phyloP scores from a whole-genome alignment of 2,329 filamentous ascomycete species.

The Colletotrichum endophyticum region DNA sequence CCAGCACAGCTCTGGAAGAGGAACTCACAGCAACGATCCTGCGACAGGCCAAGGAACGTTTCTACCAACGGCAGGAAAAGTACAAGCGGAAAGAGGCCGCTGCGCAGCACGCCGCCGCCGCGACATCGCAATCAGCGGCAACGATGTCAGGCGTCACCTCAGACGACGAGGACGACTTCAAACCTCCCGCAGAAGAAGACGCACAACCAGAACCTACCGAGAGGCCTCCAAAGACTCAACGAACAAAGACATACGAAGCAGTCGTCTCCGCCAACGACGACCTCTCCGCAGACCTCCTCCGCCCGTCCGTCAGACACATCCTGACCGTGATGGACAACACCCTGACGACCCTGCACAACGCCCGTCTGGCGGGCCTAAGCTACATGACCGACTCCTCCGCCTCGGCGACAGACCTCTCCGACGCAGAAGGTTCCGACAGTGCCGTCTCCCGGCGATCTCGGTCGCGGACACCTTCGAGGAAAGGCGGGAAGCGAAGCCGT shows the following conservation, averaged over 20 bases:
- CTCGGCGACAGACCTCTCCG: slow-evolving; percentile 35
- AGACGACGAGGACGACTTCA: not conserved
- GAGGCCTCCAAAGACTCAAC: not conserved
- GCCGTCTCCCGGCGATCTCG: slow-evolving; percentile 4
- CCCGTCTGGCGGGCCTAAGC: slow-evolving; percentile 58
- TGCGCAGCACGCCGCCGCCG: not conserved
- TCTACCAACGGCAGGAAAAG: slow-evolving; percentile 43
- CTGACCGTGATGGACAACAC: slow-evolving; percentile 73
- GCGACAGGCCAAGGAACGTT: slow-evolving; percentile 70
- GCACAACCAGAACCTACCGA: not conserved
- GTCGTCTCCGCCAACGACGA: slow-evolving; percentile 75
- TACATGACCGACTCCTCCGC: slow-evolving; percentile 43
- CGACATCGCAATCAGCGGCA: not conserved
- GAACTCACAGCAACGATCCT: slow-evolving; percentile 71
- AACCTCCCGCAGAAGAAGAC: not conserved
- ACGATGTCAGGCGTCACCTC: not conserved
- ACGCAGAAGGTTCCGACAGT: slow-evolving; percentile 20
- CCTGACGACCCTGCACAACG: slow-evolving; percentile 72
- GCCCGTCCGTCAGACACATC: slow-evolving; percentile 73
- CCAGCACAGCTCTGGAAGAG: slow-evolving; percentile 71
- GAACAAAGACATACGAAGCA: slow-evolving; percentile 45
- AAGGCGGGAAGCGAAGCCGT: not conserved
- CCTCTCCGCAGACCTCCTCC: slow-evolving; percentile 65
- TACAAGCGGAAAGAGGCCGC: not conserved
- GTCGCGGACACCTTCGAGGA: not conserved